These are phyloP conservation scores for Trametes sanguinea DNA, from an alignment of 768 basidiomycete species.

Conservation along the genomic window DNA sequence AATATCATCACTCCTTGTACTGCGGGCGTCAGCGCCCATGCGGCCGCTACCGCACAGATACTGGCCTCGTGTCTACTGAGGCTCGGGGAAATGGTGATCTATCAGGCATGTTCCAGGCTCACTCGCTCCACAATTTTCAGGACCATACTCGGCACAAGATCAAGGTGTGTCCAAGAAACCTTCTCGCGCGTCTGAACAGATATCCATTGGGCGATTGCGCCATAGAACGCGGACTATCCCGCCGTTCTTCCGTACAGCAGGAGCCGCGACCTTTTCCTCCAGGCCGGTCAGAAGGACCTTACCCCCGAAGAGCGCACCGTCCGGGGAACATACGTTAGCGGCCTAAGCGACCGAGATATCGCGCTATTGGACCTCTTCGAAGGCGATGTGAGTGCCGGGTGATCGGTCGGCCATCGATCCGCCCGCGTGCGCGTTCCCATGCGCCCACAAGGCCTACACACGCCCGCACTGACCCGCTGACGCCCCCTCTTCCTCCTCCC, in stretches of 20 bases:
- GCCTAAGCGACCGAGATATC: constrained; percentile 68
- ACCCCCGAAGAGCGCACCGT: constrained; percentile 65
- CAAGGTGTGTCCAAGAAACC: constrained; percentile 43
- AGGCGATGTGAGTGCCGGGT: constrained; percentile 55
- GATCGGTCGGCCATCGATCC: background rate
- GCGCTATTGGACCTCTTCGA: constrained; percentile 79
- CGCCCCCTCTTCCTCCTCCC: background rate
- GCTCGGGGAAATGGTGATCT: background rate
- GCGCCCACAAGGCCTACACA: background rate
- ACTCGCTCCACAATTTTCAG: constrained; percentile 37
- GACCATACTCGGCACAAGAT: constrained; percentile 83
- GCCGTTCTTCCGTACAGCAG: constrained; percentile 66
- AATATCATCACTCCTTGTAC: background rate
- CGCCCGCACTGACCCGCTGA: background rate
- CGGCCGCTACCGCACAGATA: background rate
- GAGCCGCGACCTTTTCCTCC: constrained; percentile 48
- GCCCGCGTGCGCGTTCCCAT: background rate
- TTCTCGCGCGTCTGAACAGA: background rate
- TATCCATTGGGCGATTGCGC: background rate
- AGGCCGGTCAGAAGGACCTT: constrained; percentile 42
- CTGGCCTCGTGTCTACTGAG: background rate
- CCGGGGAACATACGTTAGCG: constrained; percentile 75
- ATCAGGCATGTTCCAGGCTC: background rate
- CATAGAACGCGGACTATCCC: constrained; percentile 76
- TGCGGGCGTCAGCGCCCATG: background rate